Conservation (phyloP, 2,329 filamentous ascomycete species). For the Calonectria multiphialidica region DNA sequence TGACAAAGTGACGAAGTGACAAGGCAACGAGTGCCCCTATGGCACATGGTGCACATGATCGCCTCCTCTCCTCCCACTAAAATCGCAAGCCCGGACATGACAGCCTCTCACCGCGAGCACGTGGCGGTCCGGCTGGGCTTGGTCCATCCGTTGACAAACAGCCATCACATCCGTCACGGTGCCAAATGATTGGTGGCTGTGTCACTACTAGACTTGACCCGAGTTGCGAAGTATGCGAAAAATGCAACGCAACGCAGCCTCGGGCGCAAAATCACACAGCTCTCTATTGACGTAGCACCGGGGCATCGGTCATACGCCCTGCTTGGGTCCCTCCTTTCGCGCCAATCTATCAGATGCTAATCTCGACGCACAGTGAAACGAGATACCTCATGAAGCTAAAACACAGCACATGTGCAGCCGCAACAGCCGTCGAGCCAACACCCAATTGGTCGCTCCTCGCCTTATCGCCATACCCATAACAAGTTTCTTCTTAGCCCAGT, state of each 20-base stretch:
- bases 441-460: neutral
- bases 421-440: neutral
- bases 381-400: neutral
- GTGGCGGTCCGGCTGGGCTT: conserved; percentile 29
- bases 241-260: neutral
- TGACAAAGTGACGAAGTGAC: no score
- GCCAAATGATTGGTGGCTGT: conserved; percentile 36
- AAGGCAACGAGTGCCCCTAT: neutral
- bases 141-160: neutral
- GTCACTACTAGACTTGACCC: neutral
- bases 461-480: neutral
- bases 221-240: neutral
- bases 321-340: neutral
- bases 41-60: neutral
- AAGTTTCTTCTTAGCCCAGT: neutral
- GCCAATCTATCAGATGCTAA: neutral
- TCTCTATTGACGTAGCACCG: neutral
- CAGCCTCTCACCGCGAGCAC: conserved; percentile 33
- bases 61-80: neutral
- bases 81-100: neutral
- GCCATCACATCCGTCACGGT: conserved; percentile 31
- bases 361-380: neutral
- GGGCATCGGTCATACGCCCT: neutral
- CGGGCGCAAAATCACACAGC: neutral
- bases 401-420: neutral